phyloP scores from a whole-genome alignment of 78 protist genomes.

The Acrasis kona region DNA sequence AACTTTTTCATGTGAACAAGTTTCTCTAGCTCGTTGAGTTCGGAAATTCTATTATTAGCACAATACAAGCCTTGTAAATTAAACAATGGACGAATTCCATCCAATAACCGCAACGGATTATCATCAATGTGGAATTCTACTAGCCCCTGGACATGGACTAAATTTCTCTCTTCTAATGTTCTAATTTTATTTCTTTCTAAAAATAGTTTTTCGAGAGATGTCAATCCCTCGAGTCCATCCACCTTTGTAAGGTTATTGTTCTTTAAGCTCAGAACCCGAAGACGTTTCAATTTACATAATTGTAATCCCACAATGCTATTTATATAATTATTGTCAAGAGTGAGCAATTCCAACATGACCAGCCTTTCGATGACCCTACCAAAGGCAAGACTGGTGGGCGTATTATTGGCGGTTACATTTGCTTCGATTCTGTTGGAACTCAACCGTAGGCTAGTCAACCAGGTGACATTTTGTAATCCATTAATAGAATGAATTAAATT shows the following conservation, averaged over 20 bases:
- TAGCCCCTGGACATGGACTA: not conserved
- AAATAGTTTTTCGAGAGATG: slow-evolving; percentile 29
- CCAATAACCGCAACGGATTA: slow-evolving; percentile 25
- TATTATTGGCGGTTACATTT: not conserved
- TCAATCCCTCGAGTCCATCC: slow-evolving; percentile 21
- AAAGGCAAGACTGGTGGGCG: not conserved
- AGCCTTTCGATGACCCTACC: not conserved
- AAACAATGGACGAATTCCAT: not conserved
- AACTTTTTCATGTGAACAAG: not conserved
- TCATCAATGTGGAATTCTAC: slow-evolving; percentile 27
- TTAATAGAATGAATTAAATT: slow-evolving; percentile 10
- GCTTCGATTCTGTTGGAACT: slow-evolving; percentile 11
- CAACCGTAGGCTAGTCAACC: slow-evolving; percentile 3
- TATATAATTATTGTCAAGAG: slow-evolving; percentile 30
- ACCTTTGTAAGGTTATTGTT: not conserved
- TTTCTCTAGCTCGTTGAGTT: slow-evolving; percentile 28
- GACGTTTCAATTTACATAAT: not conserved
- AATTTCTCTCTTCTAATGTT: not conserved
- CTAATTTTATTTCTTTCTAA: slow-evolving; percentile 26
- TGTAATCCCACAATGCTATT: not conserved
- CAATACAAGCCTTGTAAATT: not conserved
- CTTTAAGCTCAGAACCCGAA: slow-evolving; percentile 5
- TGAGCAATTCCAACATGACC: not conserved
- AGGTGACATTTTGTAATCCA: not conserved
- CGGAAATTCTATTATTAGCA: slow-evolving; percentile 32